Base-by-base conservation (phyloP, 2,329 filamentous ascomycete species). In the Aspergillus uvarum region DNA sequence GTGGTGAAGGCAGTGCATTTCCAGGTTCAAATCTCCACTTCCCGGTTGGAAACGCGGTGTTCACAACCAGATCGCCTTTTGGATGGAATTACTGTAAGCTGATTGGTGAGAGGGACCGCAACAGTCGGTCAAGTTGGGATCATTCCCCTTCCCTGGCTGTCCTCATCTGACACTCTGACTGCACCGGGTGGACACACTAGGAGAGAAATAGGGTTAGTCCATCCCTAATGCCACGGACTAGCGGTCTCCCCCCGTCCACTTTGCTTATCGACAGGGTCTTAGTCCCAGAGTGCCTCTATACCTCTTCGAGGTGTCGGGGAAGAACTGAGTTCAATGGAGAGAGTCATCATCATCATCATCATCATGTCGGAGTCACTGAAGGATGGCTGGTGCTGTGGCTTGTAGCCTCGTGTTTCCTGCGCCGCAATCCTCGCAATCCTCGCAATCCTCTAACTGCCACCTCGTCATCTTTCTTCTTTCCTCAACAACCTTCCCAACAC, bases 341-440 rank as follows among this genome's bases (percentile, higher is more conserved):
- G 57, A 61, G 60, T 63, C 61, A 61, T 55, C 24, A 29, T 35
- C 32, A 35, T 35, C 32, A 22, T 22, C 8, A 29, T 29, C 8
- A n/a, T n/a, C n/a, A n/a, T n/a, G 31, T 52, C n/a, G 5, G 16
- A 26, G 51, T 24, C 48, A 50, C 8, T 16, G 22, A 42, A 29
- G 4, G 19, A 47, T 26, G 26, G 38, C 38, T 44, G 16, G 38
- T n/a, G 38, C 53, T 64, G 64, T 65, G 64, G 64, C 64, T 66
- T 61, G 57, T n/a, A 58, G 51, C 31, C 62, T 63, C 64, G 62
- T 64, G 56, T 64, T 53, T 16, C 54, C 60, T 64, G 59, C 62
- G 58, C 55, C 63, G 49, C 56, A 58, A 21, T 58, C 44, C 7
- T 21, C 35, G 2, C 22, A 22, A 22, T 22, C 22, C 22, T 2